Base-by-base conservation (phyloP, 306 rosid species). In the Purshia tridentata region DNA sequence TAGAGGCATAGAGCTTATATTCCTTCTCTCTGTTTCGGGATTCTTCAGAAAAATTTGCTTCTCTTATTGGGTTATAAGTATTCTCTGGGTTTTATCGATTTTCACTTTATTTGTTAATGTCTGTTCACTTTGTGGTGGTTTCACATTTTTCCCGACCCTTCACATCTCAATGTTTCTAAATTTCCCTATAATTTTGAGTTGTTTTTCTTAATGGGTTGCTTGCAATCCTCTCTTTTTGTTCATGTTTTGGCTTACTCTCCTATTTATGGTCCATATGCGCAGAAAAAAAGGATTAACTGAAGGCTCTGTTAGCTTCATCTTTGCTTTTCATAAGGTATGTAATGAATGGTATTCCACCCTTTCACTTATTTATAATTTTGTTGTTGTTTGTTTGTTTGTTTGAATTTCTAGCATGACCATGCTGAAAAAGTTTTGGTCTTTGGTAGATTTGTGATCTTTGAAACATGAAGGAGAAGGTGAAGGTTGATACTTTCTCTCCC, bases 381-480 rank as follows among this genome's bases (percentile, higher is more conserved):
- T 29, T n/a, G n/a, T n/a, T 29, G 35, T 29, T 29, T 29, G 35
- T 29, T 29, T 29, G 35, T 29, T 29, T 29, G 2, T 29, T 29
- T 29, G 35, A 29, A 29, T 29, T 29, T 29, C 35, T 29, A 29
- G 35, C 35, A 29, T 29, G 35, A 29, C 35, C 35, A 29, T 29
- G 35, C 35, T 39, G 22, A 61, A 44, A 18, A 5, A 9, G 6
- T 13, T 39, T 14, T 74, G 48, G 5, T 35, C 14, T 64, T 73
- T 70, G 64, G 60, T 67, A 69, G 89, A 62, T 71, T 29, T 62
- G 73, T 74, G 62, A 35, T 67, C 47, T 55, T 57, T 67, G 22
- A 53, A 77, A 40, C 18, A 91, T 91, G 97, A 84, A 87, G 81
- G 90, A 90, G 75, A 88, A 84, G 55, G 89, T 72, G 75, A 88